These are phyloP conservation scores for Lithocarpus polystachyus DNA, from an alignment of 306 rosid genomes.

Conservation along the genomic window DNA sequence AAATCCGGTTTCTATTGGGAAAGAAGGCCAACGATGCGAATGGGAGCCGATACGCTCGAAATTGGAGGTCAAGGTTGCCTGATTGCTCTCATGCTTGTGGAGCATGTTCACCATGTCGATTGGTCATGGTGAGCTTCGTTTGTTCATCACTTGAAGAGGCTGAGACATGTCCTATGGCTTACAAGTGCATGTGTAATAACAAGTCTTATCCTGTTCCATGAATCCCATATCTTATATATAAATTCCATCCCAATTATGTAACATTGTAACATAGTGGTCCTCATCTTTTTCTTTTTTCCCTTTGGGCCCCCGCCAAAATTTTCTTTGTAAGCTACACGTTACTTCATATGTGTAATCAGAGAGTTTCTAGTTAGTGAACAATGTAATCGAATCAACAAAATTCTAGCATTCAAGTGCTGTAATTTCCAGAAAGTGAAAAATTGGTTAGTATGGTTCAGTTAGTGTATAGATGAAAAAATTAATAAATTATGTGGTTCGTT, in stretches of 20 bases:
- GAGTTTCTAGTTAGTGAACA: constrained; percentile 5
- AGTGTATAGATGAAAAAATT: too few relatives aligned
- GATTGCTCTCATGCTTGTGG: constrained; percentile 89
- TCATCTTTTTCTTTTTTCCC: background rate
- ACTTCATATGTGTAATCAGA: constrained; percentile 14
- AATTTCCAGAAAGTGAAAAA: background rate
- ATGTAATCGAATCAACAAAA: background rate
- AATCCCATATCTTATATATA: background rate
- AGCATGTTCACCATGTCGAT: constrained; percentile 68
- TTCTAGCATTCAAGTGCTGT: background rate
- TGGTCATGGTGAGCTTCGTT: constrained; percentile 80
- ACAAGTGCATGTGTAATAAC: constrained; percentile 82
- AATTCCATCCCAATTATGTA: background rate
- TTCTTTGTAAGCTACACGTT: background rate
- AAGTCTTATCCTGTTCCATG: constrained; percentile 85
- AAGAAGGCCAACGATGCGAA: constrained; percentile 3
- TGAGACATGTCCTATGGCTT: constrained; percentile 93
- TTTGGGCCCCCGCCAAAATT: background rate
- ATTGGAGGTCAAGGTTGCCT: constrained; percentile 73
- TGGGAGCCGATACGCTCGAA: constrained; percentile 41
- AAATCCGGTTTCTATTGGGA: background rate
- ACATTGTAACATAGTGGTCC: background rate
- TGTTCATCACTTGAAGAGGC: constrained; percentile 67
- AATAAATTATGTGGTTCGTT: too few relatives aligned
- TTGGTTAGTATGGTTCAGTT: too few relatives aligned